Base-by-base conservation (phyloP, 2,329 filamentous ascomycete genomes). In the Lasiodiplodia citricola region DNA sequence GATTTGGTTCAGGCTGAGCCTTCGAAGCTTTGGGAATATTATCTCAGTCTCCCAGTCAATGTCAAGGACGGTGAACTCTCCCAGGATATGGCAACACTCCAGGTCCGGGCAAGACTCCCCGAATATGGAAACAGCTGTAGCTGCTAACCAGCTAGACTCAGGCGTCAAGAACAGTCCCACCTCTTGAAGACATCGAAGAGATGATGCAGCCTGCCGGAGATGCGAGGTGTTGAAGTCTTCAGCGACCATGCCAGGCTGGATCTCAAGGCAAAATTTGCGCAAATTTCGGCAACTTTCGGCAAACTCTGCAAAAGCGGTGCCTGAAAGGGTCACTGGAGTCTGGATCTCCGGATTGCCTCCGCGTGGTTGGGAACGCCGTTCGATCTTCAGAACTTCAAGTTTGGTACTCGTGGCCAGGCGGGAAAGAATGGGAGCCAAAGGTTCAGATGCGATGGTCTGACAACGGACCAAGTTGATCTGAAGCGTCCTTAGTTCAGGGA, bases 1-100 rank as follows among this genome's bases (percentile, higher is more conserved):
- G 44, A 63, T 51, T 35, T 63, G 58, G 31, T 63, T 63, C 18
- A 63, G n/a, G 14, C 58, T 50, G 58, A 63, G 58, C 23, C 58
- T 44, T 21, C 58, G 41, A 51, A 63, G 58, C 14, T 63, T 63
- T 5, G 58, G 41, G 21, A 50, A 63, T 44, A 63, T n/a, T 10
- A 41, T 47, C 18, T 63, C 58, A 8, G 58, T 50, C 16, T 35
- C 41, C 62, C 51, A 55, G 50, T 65, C 62, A 35, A 65, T 65
- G 18, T 65, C 62, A 13, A 54, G 62, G 8, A 65, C 31, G 10
- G 62, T 54, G 23, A 55, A 54, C 11, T 65, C 47, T 41, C 62
- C 47, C 21, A 52, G n/a, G 25, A 65, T 52, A 23, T 65, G 62
- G 47, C 62, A 65, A 8, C 35, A 37, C 31, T 65, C 62, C 31